Conservation (phyloP, 2,329 filamentous ascomycete genomes). For the Penicillium thymicola region DNA sequence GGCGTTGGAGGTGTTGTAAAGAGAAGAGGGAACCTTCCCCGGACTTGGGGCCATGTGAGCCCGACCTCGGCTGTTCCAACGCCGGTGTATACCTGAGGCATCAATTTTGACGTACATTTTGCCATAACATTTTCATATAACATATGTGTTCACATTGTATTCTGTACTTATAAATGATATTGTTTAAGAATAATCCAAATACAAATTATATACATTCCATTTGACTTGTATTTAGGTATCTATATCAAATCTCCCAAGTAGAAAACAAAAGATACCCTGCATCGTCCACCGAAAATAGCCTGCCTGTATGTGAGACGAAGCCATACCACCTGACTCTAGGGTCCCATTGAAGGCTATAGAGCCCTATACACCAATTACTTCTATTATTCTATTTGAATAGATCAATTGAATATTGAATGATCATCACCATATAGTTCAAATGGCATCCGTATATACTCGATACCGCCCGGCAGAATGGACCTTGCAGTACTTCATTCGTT, state of each 20-base stretch:
- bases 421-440: not conserved
- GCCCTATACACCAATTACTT: not conserved
- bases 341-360: not conserved
- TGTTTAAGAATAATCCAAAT: not conserved
- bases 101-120: not conserved
- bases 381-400: no score
- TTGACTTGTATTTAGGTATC: not conserved
- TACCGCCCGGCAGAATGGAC: constrained; percentile 25
- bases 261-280: not conserved
- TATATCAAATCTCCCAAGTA: not conserved
- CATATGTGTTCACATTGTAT: not conserved
- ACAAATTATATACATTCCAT: not conserved
- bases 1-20: not conserved
- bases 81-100: constrained; percentile 8
- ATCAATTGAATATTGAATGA: not conserved
- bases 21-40: constrained; percentile 18
- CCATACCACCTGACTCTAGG: not conserved
- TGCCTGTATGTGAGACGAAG: constrained; percentile 1
- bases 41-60: constrained; percentile 26
- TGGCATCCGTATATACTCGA: not conserved
- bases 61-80: constrained; percentile 26
- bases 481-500: constrained; percentile 22
- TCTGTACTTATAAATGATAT: no score
- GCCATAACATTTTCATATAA: not conserved
- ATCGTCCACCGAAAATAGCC: not conserved